Percentiles rank a stretch among this genome's conserved stretches.
Evolutionary conservation across 345 rosid genomes (phyloP).

Genomic region (Eucalyptus marginata): DNA sequence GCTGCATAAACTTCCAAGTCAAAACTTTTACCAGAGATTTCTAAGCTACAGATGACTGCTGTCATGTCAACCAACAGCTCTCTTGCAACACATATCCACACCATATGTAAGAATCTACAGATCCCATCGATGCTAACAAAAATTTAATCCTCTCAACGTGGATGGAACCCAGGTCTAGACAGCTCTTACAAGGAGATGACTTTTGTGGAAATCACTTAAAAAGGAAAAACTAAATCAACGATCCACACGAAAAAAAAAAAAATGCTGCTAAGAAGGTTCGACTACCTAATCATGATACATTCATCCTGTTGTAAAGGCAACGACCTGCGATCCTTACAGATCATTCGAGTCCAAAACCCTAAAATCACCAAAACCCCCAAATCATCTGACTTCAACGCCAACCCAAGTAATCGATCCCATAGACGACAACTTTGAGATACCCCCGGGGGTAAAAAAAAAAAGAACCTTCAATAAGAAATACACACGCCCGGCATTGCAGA

Average conservation of each 20-base stretch:
- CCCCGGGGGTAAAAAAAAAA: background rate
- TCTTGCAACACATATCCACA: background rate
- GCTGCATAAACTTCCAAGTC: background rate
- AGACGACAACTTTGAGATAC: background rate
- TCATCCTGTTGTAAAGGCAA: background rate
- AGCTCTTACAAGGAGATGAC: background rate
- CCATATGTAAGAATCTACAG: background rate
- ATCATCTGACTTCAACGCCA: background rate
- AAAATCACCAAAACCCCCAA: background rate
- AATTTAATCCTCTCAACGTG: background rate
- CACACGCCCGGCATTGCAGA: background rate
- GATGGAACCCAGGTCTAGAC: background rate
- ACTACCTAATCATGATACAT: background rate
- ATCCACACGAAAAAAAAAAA: background rate
- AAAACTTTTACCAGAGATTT: background rate
- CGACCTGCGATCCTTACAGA: background rate
- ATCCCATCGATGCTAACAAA: background rate
- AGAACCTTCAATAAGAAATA: background rate
- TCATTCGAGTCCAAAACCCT: background rate
- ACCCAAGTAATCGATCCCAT: background rate
- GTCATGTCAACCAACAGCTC: background rate
- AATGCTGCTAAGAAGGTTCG: background rate
- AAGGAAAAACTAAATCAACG: background rate
- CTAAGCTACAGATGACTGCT: background rate
- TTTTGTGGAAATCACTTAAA: background rate